Percentiles rank a stretch among this genome's conserved stretches.
phyloP scores from a whole-genome alignment of 2,329 filamentous ascomycete genomes.

The Arthrobotrys musiformis region DNA sequence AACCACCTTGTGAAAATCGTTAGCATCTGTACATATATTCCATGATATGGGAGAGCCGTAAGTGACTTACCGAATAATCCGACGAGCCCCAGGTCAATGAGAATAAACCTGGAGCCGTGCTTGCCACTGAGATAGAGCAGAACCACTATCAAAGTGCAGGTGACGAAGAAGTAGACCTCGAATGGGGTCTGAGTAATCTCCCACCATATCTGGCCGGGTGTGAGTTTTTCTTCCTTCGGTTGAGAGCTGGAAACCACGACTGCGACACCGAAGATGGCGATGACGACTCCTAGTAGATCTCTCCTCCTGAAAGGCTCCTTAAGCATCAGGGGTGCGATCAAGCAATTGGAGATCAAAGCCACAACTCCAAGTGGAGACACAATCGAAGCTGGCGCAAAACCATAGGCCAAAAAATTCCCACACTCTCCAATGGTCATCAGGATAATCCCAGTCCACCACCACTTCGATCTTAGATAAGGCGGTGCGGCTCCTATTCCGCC shows the following conservation, averaged over 20 bases:
- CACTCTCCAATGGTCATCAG: slow-evolving; percentile 93
- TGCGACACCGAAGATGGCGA: slow-evolving; percentile 87
- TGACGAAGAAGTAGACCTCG: slow-evolving; percentile 86
- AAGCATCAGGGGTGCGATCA: slow-evolving; percentile 93
- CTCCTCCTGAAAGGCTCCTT: slow-evolving; percentile 87
- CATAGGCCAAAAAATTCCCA: slow-evolving; percentile 96
- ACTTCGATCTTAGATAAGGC: slow-evolving; percentile 87
- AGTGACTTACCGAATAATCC: slow-evolving; percentile 81
- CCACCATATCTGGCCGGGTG: slow-evolving; percentile 87
- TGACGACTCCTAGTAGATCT: slow-evolving; percentile 86
- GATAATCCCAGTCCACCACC: slow-evolving; percentile 95
- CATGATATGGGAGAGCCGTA: slow-evolving; percentile 10
- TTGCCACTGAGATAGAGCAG: slow-evolving; percentile 84
- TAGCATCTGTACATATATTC: slow-evolving; percentile 25
- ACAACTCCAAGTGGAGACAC: slow-evolving; percentile 98
- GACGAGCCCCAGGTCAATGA: slow-evolving; percentile 93
- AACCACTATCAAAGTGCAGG: slow-evolving; percentile 75
- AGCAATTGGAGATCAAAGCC: slow-evolving; percentile 92
- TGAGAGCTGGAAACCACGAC: slow-evolving; percentile 87
- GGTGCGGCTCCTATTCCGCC: slow-evolving; percentile 65
- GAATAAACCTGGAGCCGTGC: slow-evolving; percentile 85
- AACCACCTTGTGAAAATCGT: slow-evolving; percentile 73
- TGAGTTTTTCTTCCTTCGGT: slow-evolving; percentile 66
- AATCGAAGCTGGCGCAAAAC: slow-evolving; percentile 96
- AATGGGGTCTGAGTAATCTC: slow-evolving; percentile 90